These are phyloP conservation scores for Maudiozyma saulgeensis DNA, from an alignment of 805 yeast genomes.

Conservation along the genomic window DNA sequence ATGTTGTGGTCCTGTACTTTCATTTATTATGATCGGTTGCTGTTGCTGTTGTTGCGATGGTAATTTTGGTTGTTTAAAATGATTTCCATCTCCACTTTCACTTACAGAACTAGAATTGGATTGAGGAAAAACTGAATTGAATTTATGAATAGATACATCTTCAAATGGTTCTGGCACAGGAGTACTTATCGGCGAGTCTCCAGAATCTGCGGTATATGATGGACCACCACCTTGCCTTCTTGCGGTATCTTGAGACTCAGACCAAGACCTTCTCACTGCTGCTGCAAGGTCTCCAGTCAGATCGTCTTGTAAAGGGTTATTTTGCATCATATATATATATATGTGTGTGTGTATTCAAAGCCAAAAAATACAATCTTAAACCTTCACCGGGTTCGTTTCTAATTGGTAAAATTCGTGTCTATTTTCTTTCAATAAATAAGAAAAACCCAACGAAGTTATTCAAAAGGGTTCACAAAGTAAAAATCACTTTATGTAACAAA, in stretches of 20 bases:
- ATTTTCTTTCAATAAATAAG: too few relatives aligned
- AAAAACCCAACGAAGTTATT: not conserved
- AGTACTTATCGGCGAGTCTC: constrained; percentile 15
- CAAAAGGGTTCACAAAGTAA: not conserved
- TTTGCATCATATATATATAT: not conserved
- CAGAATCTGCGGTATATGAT: not conserved
- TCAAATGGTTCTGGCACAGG: constrained; percentile 5
- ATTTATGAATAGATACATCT: not conserved
- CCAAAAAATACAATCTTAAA: not conserved
- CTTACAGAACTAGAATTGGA: not conserved
- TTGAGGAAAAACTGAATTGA: not conserved
- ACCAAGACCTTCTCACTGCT: constrained; percentile 28
- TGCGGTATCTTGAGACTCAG: constrained; percentile 9
- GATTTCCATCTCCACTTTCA: not conserved
- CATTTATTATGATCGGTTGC: not conserved
- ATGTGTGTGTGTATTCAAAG: too few relatives aligned
- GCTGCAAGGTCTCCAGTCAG: constrained; percentile 21
- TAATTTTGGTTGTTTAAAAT: not conserved
- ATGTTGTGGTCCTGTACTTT: not conserved
- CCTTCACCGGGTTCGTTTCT: not conserved
- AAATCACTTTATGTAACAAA: not conserved
- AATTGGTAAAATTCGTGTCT: too few relatives aligned
- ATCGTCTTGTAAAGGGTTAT: constrained; percentile 5
- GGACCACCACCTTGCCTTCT: not conserved
- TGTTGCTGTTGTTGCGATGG: not conserved